Percentiles rank a stretch among this genome's conserved stretches.
These are phyloP conservation scores for Echites panduratus DNA, from an alignment of 257 asterid species.

Conservation along the genomic window DNA sequence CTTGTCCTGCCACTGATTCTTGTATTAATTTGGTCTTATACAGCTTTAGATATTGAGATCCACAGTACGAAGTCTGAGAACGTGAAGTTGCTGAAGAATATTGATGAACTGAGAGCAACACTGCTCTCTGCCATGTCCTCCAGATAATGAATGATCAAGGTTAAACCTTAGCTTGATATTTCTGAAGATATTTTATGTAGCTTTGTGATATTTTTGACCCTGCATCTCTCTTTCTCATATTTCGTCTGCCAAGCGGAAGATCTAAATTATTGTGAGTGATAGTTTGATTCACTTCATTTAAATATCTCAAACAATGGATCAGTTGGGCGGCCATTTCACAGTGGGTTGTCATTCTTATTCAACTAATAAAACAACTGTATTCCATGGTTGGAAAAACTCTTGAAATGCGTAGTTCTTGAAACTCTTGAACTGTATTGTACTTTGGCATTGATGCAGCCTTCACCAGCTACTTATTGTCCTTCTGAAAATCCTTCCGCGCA, in stretches of 20 bases:
- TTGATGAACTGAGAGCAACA: constrained; percentile 33
- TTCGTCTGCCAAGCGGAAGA: neutral
- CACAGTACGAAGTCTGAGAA: constrained; percentile 26
- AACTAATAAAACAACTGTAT: neutral
- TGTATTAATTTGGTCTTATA: neutral
- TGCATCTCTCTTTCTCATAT: neutral
- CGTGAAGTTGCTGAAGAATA: constrained; percentile 32
- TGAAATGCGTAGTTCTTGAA: neutral
- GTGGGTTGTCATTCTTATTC: neutral
- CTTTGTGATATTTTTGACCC: neutral
- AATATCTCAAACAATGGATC: neutral
- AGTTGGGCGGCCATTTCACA: neutral
- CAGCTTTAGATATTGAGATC: constrained; percentile 37
- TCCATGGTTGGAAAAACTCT: neutral
- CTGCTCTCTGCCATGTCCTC: constrained; percentile 23
- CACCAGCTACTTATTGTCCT: too few relatives aligned
- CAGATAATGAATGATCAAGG: constrained; percentile 13
- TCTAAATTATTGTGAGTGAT: neutral
- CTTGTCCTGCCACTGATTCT: neutral
- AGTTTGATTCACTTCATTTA: neutral
- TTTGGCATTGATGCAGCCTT: too few relatives aligned
- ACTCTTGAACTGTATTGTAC: too few relatives aligned
- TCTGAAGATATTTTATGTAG: neutral
- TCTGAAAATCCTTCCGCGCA: too few relatives aligned
- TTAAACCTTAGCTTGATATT: constrained; percentile 10